These are phyloP conservation scores for Starmera pachycereana DNA, from an alignment of 805 yeast species.

Conservation along the genomic window DNA sequence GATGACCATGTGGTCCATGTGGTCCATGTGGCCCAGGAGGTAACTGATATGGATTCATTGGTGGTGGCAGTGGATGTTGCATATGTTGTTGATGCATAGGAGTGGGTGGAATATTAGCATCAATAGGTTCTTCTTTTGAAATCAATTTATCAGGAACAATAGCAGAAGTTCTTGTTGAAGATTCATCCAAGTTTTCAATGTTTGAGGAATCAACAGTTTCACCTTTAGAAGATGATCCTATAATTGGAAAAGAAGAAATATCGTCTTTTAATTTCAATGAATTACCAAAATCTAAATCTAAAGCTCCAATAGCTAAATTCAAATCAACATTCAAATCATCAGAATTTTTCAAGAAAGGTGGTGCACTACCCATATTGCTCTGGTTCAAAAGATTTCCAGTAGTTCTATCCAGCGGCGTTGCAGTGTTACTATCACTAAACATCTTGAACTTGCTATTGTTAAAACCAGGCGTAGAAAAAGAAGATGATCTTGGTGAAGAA, in stretches of 20 bases:
- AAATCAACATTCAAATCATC: conserved; percentile 11
- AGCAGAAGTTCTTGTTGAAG: not conserved
- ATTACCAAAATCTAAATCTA: conserved; percentile 15
- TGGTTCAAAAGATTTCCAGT: conserved; percentile 9
- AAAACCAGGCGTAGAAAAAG: conserved; percentile 10
- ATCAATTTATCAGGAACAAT: too few relatives aligned
- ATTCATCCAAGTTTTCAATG: too few relatives aligned
- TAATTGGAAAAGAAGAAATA: too few relatives aligned
- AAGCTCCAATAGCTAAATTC: conserved; percentile 17
- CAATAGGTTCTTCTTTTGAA: not conserved
- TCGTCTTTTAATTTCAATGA: not conserved
- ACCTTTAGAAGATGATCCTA: conserved; percentile 1
- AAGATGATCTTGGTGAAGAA: conserved; percentile 9
- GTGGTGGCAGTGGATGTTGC: too few relatives aligned
- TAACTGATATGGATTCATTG: conserved; percentile 2
- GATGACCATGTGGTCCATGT: not conserved
- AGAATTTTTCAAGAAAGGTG: conserved; percentile 14
- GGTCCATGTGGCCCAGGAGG: not conserved
- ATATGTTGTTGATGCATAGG: too few relatives aligned
- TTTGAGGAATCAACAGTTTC: not conserved
- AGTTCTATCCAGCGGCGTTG: conserved; percentile 14
- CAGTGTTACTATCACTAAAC: conserved; percentile 10
- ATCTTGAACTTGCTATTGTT: conserved; percentile 11
- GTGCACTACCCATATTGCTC: conserved; percentile 12
- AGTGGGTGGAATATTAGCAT: not conserved